These are phyloP conservation scores for Aspergillus thermomutatus DNA, from an alignment of 2,329 filamentous ascomycete species.

Conservation along the genomic window DNA sequence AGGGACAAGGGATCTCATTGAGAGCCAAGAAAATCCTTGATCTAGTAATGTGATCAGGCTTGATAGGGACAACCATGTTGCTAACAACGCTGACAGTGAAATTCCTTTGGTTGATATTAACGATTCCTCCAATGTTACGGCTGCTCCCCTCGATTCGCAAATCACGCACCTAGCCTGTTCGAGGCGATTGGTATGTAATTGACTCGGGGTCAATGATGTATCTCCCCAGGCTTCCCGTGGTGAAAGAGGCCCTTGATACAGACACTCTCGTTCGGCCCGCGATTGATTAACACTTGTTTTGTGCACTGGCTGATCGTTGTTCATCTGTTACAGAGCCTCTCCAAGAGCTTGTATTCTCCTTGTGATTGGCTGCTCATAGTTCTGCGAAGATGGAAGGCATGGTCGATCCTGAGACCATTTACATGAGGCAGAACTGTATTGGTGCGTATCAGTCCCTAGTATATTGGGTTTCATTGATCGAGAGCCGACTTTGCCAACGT, in stretches of 20 bases:
- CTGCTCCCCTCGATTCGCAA: conserved; percentile 3
- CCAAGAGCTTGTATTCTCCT: background rate
- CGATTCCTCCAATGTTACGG: conserved; percentile 3
- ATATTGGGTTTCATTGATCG: conserved; percentile 25
- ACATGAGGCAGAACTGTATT: conserved; percentile 89
- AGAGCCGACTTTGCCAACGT: background rate
- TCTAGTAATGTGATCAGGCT: conserved; percentile 4
- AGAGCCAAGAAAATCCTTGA: conserved; percentile 11
- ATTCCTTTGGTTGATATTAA: conserved; percentile 3
- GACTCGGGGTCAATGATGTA: background rate
- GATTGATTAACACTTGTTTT: background rate
- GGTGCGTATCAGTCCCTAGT: conserved; percentile 44
- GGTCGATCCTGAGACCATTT: conserved; percentile 83
- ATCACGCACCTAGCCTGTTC: conserved; percentile 1
- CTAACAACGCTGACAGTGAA: conserved; percentile 5
- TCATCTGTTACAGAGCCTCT: background rate
- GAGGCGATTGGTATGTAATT: conserved; percentile 6
- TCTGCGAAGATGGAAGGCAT: conserved; percentile 45
- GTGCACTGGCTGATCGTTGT: background rate
- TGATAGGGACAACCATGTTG: background rate
- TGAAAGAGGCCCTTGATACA: background rate
- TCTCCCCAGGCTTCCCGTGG: background rate
- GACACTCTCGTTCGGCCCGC: background rate
- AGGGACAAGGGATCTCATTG: conserved; percentile 7
- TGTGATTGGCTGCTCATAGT: conserved; percentile 2